A percentile compares a stretch with the other conserved stretches of the same genome.
These are phyloP conservation scores for Hibiscus mutabilis DNA, from an alignment of 345 rosid genomes.

Conservation along the genomic window DNA sequence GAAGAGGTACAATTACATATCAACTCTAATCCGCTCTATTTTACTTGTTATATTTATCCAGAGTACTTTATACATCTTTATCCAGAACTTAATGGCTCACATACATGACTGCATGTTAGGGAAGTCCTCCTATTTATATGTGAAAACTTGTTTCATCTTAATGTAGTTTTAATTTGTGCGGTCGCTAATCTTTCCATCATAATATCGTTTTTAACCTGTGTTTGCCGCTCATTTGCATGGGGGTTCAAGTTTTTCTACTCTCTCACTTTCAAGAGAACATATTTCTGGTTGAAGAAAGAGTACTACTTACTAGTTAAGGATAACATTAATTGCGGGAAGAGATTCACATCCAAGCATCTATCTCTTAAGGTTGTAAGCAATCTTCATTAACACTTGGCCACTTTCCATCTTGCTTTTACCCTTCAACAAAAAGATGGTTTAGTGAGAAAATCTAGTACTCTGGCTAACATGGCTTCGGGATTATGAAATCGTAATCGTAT, in stretches of 20 bases:
- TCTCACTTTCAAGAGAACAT: background rate
- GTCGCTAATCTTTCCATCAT: background rate
- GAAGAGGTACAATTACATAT: constrained; percentile 52
- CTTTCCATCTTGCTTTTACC: background rate
- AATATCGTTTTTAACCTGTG: background rate
- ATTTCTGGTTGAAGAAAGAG: background rate
- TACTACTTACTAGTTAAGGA: background rate
- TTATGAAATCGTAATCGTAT: background rate
- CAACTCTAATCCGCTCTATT: background rate
- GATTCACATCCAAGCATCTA: background rate
- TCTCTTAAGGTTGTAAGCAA: too few relatives aligned
- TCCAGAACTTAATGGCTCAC: background rate
- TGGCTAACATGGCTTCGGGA: background rate
- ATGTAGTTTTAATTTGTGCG: background rate
- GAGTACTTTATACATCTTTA: background rate
- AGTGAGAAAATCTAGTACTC: background rate
- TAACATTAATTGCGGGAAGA: background rate
- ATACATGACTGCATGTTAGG: background rate
- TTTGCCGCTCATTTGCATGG: background rate
- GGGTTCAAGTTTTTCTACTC: background rate
- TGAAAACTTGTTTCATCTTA: background rate
- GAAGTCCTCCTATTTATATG: background rate
- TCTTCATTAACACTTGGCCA: too few relatives aligned
- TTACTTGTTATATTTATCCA: background rate
- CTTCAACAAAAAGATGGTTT: background rate